These are phyloP conservation scores for Microcera coccophila DNA, from an alignment of 2,329 filamentous ascomycete species.

Conservation along the genomic window DNA sequence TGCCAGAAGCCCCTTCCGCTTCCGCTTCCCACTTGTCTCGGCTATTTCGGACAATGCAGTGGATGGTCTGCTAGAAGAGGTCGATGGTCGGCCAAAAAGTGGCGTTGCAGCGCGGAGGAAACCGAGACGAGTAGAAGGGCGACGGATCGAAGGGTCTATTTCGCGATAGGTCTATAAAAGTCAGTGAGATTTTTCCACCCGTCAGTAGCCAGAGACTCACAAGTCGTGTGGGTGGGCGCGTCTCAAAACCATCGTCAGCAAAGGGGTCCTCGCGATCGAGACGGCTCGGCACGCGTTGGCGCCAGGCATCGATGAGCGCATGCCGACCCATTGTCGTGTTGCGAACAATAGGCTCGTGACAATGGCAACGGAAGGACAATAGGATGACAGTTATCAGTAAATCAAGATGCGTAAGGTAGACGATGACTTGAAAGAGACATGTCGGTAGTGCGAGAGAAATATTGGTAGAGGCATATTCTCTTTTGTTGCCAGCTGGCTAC, in stretches of 20 bases:
- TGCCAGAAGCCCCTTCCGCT: conserved; percentile 18
- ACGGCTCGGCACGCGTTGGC: conserved; percentile 33
- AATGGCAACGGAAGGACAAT: neutral
- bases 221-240: conserved; percentile 29
- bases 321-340: conserved; percentile 6
- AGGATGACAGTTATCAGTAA: too few species aligned
- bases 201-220: conserved; percentile 16
- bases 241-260: conserved; percentile 30
- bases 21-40: conserved; percentile 4
- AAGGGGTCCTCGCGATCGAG: conserved; percentile 36
- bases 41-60: conserved; percentile 10
- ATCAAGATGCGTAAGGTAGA: too few species aligned
- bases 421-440: too few species aligned
- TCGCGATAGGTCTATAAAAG: conserved; percentile 23
- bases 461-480: too few species aligned
- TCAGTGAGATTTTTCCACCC: neutral
- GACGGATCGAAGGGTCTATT: conserved; percentile 11
- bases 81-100: conserved; percentile 19
- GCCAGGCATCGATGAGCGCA: conserved; percentile 32
- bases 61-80: conserved; percentile 11
- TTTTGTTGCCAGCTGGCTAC: too few species aligned
- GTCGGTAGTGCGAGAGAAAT: too few species aligned
- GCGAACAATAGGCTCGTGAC: neutral
- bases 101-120: conserved; percentile 28
- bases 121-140: conserved; percentile 26